Base-by-base conservation (phyloP, 2,329 filamentous ascomycete genomes). In the Botrytis tulipae region DNA sequence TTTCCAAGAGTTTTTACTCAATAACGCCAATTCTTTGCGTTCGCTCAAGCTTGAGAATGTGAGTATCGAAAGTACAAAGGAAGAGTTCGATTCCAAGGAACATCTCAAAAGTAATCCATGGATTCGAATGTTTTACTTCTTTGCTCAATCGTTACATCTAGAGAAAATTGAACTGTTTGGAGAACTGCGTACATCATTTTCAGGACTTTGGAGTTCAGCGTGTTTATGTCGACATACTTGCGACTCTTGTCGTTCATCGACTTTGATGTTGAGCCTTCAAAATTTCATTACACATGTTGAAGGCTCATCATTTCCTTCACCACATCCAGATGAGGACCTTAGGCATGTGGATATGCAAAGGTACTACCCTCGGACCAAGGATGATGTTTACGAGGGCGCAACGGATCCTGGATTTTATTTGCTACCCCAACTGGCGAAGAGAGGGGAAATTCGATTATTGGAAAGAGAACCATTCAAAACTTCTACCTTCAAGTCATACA, bases 51-150 rank as follows among this genome's bases (percentile, higher is more conserved):
- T 67, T n/a, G 7, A 9, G 20, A 22, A 67, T 10, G 1, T 54
- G 65, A 54, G 7, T n/a, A 25, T 67, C n/a, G 65, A 54, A 29
- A 54, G 54, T 16, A 67, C 46, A 3, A 35, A 67, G 32, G 16
- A 67, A 40, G 32, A 67, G n/a, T 54, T 40, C 4, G 8, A n/a
- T 1, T 4, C 32, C 20, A 35, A 29, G 32, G 25, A 37, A 10
- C 29, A 54, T 54, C 22, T 37, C 4, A 37, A 12, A 22, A 54
- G 14, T 25, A 67, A 67, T 67, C 16, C n/a, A 32, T 67, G 65
- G 65, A 54, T 67, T 16, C 65, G 46, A 67, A 54, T 67, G 46
- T 67, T 67, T 14, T 22, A 54, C 51, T 67, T 67, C 4, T 29
- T 67, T 10, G 32, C 25, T 20, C n/a, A 54, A 29, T 37, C 46